Evolutionary conservation across 768 basidiomycete species (phyloP).

Genomic region (Goffeauzyma gilvescens): DNA sequence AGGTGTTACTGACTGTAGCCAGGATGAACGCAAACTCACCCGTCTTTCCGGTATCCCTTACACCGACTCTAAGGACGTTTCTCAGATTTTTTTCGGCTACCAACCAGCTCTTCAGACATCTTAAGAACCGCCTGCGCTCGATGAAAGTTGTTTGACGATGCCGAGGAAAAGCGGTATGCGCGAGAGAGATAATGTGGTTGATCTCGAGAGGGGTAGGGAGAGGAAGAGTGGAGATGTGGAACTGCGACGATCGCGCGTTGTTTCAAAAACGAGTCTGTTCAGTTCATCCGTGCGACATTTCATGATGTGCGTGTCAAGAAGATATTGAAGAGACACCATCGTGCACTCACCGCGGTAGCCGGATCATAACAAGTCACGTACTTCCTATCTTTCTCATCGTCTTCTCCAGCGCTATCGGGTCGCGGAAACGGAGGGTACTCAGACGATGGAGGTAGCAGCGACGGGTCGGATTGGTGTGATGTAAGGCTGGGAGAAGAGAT

Average conservation of each 20-base stretch:
- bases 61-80: conserved; percentile 63
- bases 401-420: too few species aligned
- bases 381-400: conserved; percentile 23
- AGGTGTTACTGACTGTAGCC: too few species aligned
- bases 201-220: conserved; percentile 62
- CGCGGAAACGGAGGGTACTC: too few species aligned
- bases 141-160: conserved; percentile 62
- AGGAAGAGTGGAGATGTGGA: conserved; percentile 57
- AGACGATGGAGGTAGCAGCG: too few species aligned
- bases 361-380: conserved; percentile 89
- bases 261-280: not conserved
- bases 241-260: conserved; percentile 19
- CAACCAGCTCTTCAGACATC: conserved; percentile 78
- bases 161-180: conserved; percentile 46
- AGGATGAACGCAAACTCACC: conserved; percentile 12
- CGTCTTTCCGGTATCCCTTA: conserved; percentile 90
- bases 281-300: not conserved
- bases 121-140: conserved; percentile 60
- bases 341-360: conserved; percentile 43
- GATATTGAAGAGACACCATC: not conserved
- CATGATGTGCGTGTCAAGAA: not conserved
- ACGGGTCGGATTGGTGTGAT: too few species aligned
- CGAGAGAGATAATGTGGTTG: conserved; percentile 46
- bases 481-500: too few species aligned
- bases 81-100: conserved; percentile 63